These are phyloP conservation scores for Apostasia ramifera DNA, from an alignment of 106 monocot genomes.

Conservation along the genomic window DNA sequence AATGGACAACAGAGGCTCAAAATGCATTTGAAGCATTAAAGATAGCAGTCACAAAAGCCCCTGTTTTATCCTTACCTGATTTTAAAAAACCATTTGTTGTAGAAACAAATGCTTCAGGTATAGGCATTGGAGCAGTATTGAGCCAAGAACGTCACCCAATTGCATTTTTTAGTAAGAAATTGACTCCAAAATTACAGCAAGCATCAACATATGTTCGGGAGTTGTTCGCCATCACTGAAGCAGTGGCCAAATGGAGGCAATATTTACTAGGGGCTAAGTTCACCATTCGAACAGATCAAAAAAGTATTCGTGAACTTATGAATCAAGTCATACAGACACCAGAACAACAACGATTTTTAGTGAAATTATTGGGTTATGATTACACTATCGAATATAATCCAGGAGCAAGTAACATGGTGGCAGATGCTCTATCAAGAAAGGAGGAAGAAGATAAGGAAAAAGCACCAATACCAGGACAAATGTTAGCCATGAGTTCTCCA, in stretches of 20 bases:
- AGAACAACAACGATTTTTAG: not conserved
- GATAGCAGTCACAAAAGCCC: no score
- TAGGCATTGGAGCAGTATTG: no score
- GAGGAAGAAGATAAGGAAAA: not conserved
- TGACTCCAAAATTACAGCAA: no score
- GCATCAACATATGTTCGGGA: not conserved
- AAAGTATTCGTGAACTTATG: not conserved
- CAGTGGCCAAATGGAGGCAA: slow-evolving; percentile 7
- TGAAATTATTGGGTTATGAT: not conserved
- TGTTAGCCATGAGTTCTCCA: no score
- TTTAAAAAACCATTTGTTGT: no score
- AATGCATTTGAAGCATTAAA: no score
- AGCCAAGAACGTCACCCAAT: no score
- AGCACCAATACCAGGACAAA: not conserved
- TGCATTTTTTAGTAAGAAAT: not conserved
- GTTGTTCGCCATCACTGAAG: not conserved
- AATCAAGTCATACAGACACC: not conserved
- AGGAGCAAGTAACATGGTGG: not conserved
- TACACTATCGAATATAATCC: not conserved
- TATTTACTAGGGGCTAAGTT: not conserved
- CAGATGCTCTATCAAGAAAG: slow-evolving; percentile 1
- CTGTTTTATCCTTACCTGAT: no score
- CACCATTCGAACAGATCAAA: slow-evolving; percentile 4
- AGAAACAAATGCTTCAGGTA: no score
- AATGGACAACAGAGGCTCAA: no score